phyloP scores from a whole-genome alignment of 2,329 filamentous ascomycete genomes.

The Trichoderma sp. region DNA sequence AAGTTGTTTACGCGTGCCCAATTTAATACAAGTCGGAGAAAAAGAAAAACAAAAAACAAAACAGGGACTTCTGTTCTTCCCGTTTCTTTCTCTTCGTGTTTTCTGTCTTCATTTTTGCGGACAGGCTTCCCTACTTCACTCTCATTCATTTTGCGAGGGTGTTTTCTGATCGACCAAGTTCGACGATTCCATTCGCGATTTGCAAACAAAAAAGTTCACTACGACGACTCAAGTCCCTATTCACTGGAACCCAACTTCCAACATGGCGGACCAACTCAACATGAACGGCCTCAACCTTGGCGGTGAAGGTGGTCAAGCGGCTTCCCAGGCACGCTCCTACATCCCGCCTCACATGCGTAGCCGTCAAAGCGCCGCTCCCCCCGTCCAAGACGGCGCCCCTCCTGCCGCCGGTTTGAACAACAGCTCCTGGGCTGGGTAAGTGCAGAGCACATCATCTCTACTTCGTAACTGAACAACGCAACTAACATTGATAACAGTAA shows the following conservation, averaged over 20 bases:
- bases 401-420: conserved; percentile 33
- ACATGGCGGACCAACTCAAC: conserved; percentile 81
- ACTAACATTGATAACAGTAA: neutral
- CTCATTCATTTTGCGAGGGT: conserved; percentile 33
- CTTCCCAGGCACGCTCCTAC: conserved; percentile 60
- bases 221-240: conserved; percentile 14
- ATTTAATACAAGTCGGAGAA: conserved; percentile 34
- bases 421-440: conserved; percentile 41
- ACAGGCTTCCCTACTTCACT: conserved; percentile 30
- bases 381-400: conserved; percentile 25
- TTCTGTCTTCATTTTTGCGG: conserved; percentile 31
- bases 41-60: conserved; percentile 22
- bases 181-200: conserved; percentile 12
- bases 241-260: conserved; percentile 37
- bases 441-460: neutral
- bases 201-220: neutral
- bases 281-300: conserved; percentile 71
- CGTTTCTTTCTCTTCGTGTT: conserved; percentile 32
- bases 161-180: conserved; percentile 23
- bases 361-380: conserved; percentile 38
- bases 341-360: conserved; percentile 81
- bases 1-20: conserved; percentile 30
- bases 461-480: neutral
- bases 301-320: conserved; percentile 35
- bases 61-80: conserved; percentile 34